phyloP scores from a whole-genome alignment of 306 rosid species.

The Alnus rubra region DNA sequence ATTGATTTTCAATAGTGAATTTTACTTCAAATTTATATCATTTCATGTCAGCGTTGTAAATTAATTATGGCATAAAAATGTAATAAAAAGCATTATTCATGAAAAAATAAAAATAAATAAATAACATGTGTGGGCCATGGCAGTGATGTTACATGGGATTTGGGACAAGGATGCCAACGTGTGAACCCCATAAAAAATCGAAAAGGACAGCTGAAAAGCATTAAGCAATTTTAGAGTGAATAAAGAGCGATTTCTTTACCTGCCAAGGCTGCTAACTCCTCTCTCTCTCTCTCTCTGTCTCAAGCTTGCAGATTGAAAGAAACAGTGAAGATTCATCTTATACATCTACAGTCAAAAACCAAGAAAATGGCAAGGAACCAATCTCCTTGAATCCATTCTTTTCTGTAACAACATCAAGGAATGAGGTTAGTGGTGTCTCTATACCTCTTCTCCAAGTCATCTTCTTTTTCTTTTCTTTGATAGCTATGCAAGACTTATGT shows the following conservation, averaged over 20 bases:
- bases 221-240: background rate
- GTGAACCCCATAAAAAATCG: background rate
- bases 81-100: too few relatives aligned
- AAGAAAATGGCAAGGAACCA: background rate
- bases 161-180: background rate
- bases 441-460: background rate
- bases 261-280: background rate
- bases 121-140: too few relatives aligned
- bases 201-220: background rate
- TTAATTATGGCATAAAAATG: too few relatives aligned
- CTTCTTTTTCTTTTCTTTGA: background rate
- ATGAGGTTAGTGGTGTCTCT: constrained; percentile 14
- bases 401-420: background rate
- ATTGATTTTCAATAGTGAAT: too few relatives aligned
- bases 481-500: background rate
- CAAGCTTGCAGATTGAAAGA: background rate
- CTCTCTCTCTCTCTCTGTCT: background rate
- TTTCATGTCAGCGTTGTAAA: too few relatives aligned
- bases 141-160: background rate
- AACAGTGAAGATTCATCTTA: background rate
- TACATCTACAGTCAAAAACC: background rate
- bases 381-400: constrained; percentile 3
- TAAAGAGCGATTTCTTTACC: background rate
- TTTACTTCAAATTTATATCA: too few relatives aligned
- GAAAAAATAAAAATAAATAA: too few relatives aligned